Evolutionary conservation across 345 rosid genomes (phyloP).

Genomic region (Triadica sebifera): DNA sequence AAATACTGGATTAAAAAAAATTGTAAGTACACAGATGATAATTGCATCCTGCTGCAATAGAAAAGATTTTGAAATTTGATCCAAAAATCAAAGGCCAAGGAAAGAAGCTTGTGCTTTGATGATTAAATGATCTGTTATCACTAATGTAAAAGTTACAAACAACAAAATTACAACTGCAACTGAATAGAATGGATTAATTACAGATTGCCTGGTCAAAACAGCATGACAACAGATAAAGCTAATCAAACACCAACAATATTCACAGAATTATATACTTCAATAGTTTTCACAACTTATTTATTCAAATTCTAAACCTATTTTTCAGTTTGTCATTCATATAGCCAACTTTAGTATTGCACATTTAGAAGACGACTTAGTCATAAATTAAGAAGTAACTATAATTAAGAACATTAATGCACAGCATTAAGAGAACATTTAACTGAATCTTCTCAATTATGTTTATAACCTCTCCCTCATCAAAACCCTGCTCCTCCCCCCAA

Average conservation of each 20-base stretch:
- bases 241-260: background rate
- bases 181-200: background rate
- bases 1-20: constrained; percentile 55
- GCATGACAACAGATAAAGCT: background rate
- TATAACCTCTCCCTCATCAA: too few relatives aligned
- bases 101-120: background rate
- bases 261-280: background rate
- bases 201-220: background rate
- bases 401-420: too few relatives aligned
- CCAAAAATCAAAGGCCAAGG: background rate
- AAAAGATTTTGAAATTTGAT: background rate
- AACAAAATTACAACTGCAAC: background rate
- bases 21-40: background rate
- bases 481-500: background rate
- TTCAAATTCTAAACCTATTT: background rate
- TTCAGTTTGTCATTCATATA: background rate
- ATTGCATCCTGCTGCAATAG: constrained; percentile 2
- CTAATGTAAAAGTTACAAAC: background rate
- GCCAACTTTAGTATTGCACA: background rate
- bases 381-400: too few relatives aligned
- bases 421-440: too few relatives aligned
- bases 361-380: too few relatives aligned
- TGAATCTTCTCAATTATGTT: too few relatives aligned
- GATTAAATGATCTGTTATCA: background rate
- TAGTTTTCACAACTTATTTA: background rate